Percentiles rank a stretch among this genome's conserved stretches.
phyloP scores from a whole-genome alignment of 1,284 basidiomycete genomes.

The Ustilago shanxiensis region DNA sequence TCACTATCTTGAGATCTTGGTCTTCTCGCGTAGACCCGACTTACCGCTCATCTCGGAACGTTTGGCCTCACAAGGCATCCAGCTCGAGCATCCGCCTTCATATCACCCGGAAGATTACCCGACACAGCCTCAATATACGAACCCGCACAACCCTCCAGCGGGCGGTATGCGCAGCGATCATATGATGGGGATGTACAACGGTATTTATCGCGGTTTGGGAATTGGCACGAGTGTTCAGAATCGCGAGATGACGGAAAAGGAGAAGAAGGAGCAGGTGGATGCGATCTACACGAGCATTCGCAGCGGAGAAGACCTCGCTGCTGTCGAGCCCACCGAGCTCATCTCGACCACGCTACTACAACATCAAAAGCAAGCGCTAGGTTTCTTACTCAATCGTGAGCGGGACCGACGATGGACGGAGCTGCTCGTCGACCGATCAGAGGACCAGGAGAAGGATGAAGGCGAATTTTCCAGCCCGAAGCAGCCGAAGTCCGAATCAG shows the following conservation, averaged over 20 bases:
- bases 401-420: slow-evolving; percentile 53
- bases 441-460: background rate
- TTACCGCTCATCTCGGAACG: slow-evolving; percentile 83
- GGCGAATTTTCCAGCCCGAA: background rate
- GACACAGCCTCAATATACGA: slow-evolving; percentile 79
- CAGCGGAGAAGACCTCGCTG: slow-evolving; percentile 85
- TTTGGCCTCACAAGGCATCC: slow-evolving; percentile 78
- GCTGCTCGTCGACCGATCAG: slow-evolving; percentile 32
- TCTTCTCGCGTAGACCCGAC: slow-evolving; percentile 92
- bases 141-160: slow-evolving; percentile 77
- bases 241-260: slow-evolving; percentile 76
- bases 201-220: slow-evolving; percentile 71
- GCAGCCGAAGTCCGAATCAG: background rate
- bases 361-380: slow-evolving; percentile 97
- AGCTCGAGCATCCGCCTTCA: slow-evolving; percentile 82
- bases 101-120: slow-evolving; percentile 76
- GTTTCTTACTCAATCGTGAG: slow-evolving; percentile 95
- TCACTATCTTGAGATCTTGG: slow-evolving; percentile 83
- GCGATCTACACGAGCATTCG: slow-evolving; percentile 90
- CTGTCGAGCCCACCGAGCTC: slow-evolving; percentile 82
- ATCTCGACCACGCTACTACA: slow-evolving; percentile 92
- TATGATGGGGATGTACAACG: slow-evolving; percentile 15
- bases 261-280: slow-evolving; percentile 92
- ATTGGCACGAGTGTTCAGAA: slow-evolving; percentile 49
- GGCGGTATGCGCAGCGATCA: slow-evolving; percentile 36